phyloP scores from a whole-genome alignment of 1,284 basidiomycete genomes.

The Bjerkandera adusta region DNA sequence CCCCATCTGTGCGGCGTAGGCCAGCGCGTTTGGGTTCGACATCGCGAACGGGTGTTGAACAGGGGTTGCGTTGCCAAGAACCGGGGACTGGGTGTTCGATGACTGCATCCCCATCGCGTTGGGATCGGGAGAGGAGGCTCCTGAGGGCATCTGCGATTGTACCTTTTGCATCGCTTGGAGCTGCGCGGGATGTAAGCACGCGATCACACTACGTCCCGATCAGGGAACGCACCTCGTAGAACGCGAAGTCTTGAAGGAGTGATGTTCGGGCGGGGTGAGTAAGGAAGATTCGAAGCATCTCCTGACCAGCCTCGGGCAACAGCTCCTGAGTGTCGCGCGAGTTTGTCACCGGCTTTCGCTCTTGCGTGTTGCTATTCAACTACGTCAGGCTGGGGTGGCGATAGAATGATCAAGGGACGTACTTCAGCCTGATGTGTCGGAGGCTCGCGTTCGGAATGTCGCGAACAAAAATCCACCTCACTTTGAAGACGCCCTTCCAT shows the following conservation, averaged over 20 bases:
- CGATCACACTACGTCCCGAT: neutral
- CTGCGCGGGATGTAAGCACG: slow-evolving; percentile 35
- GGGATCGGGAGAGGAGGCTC: slow-evolving; percentile 35
- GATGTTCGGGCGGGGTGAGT: slow-evolving; percentile 89
- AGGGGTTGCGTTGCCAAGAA: slow-evolving; percentile 35
- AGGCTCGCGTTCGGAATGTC: slow-evolving; percentile 89
- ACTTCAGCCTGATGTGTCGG: slow-evolving; percentile 84
- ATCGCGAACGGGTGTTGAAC: slow-evolving; percentile 45
- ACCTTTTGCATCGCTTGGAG: slow-evolving; percentile 78
- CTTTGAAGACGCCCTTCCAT: slow-evolving; percentile 97
- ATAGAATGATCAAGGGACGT: slow-evolving; percentile 29
- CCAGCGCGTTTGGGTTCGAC: slow-evolving; percentile 48
- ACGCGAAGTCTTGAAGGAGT: slow-evolving; percentile 90
- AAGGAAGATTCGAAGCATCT: slow-evolving; percentile 93
- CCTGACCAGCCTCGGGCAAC: slow-evolving; percentile 89
- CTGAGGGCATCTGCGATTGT: slow-evolving; percentile 32
- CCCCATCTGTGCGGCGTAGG: slow-evolving; percentile 44
- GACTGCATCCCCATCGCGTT: slow-evolving; percentile 22
- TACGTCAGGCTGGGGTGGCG: slow-evolving; percentile 26
- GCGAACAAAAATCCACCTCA: slow-evolving; percentile 93
- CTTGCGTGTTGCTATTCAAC: slow-evolving; percentile 82
- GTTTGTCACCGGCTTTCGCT: slow-evolving; percentile 95
- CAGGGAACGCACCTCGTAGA: slow-evolving; percentile 72
- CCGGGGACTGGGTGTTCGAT: slow-evolving; percentile 26
- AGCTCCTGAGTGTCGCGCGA: slow-evolving; percentile 92